phyloP scores from a whole-genome alignment of 2,329 filamentous ascomycete species.

The Colletotrichum sp. region DNA sequence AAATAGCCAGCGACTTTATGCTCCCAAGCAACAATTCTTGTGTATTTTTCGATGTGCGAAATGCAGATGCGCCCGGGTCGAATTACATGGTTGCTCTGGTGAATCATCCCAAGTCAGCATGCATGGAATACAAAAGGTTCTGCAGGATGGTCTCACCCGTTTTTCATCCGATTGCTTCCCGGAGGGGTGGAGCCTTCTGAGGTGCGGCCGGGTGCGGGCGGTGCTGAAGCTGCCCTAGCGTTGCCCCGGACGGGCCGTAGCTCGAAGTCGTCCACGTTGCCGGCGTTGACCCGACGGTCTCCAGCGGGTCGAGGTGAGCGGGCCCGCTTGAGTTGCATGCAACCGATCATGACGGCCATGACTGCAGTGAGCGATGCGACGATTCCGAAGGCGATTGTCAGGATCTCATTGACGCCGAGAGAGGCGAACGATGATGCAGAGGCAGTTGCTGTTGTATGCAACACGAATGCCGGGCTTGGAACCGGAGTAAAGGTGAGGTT shows the following conservation, averaged over 20 bases:
- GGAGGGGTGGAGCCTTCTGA: not conserved
- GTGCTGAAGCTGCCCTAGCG: not conserved
- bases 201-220: not conserved
- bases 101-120: not conserved
- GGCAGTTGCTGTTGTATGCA: too few species aligned
- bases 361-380: not conserved
- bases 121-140: fast-evolving
- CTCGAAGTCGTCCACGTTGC: fast-evolving
- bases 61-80: not conserved
- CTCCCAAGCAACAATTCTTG: not conserved
- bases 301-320: not conserved
- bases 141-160: not conserved
- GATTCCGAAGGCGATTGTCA: not conserved
- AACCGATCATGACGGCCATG: not conserved
- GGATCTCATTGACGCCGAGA: not conserved
- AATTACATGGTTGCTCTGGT: not conserved
- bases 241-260: not conserved
- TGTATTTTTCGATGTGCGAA: not conserved
- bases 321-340: not conserved
- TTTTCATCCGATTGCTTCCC: not conserved
- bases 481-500: too few species aligned
- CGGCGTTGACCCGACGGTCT: too few species aligned
- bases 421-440: fast-evolving
- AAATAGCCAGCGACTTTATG: not conserved
- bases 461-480: too few species aligned